Percentiles rank a stretch among this genome's conserved stretches.
phyloP scores from a whole-genome alignment of 305 asterid genomes.

The Fraxinus baroniana region DNA sequence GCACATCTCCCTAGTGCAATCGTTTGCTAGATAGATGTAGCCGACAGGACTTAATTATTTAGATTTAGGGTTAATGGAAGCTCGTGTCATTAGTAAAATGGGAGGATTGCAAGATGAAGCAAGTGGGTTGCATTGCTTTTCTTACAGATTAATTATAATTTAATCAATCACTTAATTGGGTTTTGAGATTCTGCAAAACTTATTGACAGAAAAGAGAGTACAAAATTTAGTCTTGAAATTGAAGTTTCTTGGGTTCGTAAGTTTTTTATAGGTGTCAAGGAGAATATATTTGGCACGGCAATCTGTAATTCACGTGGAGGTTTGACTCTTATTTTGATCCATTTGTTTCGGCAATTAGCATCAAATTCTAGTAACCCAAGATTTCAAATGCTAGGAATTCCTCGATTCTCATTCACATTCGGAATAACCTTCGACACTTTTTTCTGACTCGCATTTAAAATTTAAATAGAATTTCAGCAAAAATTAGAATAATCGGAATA shows the following conservation, averaged over 20 bases:
- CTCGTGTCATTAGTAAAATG: conserved; percentile 26
- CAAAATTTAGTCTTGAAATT: conserved; percentile 22
- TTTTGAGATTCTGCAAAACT: conserved; percentile 28
- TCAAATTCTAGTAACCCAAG: too few species aligned
- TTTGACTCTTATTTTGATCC: conserved; percentile 48
- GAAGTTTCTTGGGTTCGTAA: conserved; percentile 26
- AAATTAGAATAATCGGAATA: too few species aligned
- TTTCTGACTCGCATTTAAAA: too few species aligned
- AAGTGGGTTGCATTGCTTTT: conserved; percentile 34
- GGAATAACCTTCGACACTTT: too few species aligned
- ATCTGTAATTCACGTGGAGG: conserved; percentile 55
- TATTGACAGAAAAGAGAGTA: neutral
- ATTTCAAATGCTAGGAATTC: neutral
- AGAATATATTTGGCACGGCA: conserved; percentile 36
- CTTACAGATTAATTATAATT: conserved; percentile 24
- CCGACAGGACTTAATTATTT: neutral
- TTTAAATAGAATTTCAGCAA: too few species aligned
- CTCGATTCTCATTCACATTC: too few species aligned
- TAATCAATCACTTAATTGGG: conserved; percentile 31
- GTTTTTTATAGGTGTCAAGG: conserved; percentile 3
- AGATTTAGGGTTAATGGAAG: conserved; percentile 13
- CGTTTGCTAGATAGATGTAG: neutral
- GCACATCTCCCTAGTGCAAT: too few species aligned
- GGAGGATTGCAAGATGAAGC: conserved; percentile 49
- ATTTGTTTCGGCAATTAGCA: conserved; percentile 20